Base-by-base conservation (phyloP, 176 grass and related monocot species). In the Musa beccarii region DNA sequence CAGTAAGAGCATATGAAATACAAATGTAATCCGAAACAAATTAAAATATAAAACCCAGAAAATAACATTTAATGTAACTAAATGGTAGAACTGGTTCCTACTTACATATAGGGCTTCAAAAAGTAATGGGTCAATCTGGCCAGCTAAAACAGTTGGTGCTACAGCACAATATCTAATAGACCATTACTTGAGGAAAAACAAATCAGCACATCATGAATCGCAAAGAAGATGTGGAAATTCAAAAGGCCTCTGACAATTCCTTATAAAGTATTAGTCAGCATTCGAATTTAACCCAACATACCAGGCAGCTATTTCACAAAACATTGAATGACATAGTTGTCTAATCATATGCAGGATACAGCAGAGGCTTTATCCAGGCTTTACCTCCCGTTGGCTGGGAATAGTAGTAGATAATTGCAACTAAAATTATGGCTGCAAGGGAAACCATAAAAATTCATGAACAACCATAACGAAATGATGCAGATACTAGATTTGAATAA, bases 61-160 rank as follows among this genome's bases (percentile, higher is more conserved):
- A 73, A 21, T 72, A n/a, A 71, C 3, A 14, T 16, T 64, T 49
- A n/a, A 77, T 29, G 57, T 55, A 63, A 59, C 13, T 69, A 43
- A 76, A 43, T 49, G 21, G 26, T 19, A 34, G 5, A 11, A 49
- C 12, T 25, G 7, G 28, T 54, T 74, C 16, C 15, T 77, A 79
- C 85, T 75, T 80, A 98, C 95, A 89, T 98, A 98, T 63, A 98
- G 76, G 78, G 89, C 79, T 87, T 98, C 90, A 82, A 98, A 98
- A 68, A 98, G 90, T 79, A 79, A 80, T 63, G 95, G 95, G 62
- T 93, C 95, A 68, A 98, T 93, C 79, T 88, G 89, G 55, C 95
- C 95, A 64, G 68, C 82, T 63, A 98, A 85, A 79, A 98, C 61
- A 10, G 72, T 91, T 75, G 95, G 95, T 78, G 95, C 90, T 76